phyloP scores from a whole-genome alignment of 169 alveolate species.

The Plasmodium vinckei region DNA sequence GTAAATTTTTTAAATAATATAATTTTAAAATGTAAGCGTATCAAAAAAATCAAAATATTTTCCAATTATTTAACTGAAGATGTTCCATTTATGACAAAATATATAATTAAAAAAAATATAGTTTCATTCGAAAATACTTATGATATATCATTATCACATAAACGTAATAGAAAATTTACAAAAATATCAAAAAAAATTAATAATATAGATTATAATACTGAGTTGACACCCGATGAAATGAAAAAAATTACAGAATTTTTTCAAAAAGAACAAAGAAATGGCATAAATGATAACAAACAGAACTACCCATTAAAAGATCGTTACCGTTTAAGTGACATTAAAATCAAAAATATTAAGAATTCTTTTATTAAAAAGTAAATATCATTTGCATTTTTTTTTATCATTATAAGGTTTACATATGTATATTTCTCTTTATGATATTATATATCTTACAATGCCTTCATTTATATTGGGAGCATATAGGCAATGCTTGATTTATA shows the following conservation, averaged over 20 bases:
- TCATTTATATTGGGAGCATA: too few relatives aligned
- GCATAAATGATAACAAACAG: conserved; percentile 2
- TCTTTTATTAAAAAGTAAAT: conserved; percentile 3
- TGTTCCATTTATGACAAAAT: neutral
- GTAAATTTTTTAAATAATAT: conserved; percentile 31
- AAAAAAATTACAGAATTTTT: conserved; percentile 52
- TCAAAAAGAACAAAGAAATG: conserved; percentile 29
- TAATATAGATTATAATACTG: conserved; percentile 38
- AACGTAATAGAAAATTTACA: conserved; percentile 6
- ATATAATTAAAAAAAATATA: conserved; percentile 17
- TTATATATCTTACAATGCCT: too few relatives aligned
- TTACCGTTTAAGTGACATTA: conserved; percentile 47
- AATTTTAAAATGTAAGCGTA: conserved; percentile 22
- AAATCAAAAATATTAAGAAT: conserved; percentile 32
- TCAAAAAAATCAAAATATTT: conserved; percentile 20
- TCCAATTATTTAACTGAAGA: conserved; percentile 27
- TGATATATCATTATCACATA: conserved; percentile 1
- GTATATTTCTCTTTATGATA: too few relatives aligned
- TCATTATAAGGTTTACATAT: too few relatives aligned
- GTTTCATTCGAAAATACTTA: conserved; percentile 46
- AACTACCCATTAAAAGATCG: conserved; percentile 2
- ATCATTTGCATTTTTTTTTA: too few relatives aligned
- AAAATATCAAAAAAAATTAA: conserved; percentile 54
- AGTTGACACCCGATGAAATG: conserved; percentile 23
- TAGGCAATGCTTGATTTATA: too few relatives aligned